Evolutionary conservation across 129 eudicot genomes (phyloP), one percentile per base, ranked within the genome.

Genomic region (Dittrichia graveolens): DNA sequence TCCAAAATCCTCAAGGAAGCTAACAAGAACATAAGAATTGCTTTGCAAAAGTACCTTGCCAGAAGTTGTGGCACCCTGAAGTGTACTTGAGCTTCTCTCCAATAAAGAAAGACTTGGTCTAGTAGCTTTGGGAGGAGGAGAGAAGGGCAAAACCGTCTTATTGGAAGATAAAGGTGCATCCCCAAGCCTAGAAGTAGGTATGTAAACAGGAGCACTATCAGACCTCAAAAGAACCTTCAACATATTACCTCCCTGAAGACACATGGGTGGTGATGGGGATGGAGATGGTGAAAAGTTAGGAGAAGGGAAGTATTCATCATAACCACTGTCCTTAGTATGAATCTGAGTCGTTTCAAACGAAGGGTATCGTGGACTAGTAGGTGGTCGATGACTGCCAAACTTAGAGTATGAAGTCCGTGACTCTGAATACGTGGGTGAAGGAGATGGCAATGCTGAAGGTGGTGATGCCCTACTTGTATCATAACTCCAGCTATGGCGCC

Each of bases 401-500:
- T 80, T 87, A 18, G 88, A 77, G 46, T 79, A 12, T 37, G 82
- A 83, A 68, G 88, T 82, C 59, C 75, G 88, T 18, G 92, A 81
- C 9, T 93, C 98, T 2, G 95, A 87, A 52, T 85, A 82, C 1
- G 98, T 89, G 4, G 96, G 96, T 24, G 91, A 92, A 31, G 91
- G 96, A 8, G 95, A 87, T 16, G 95, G 98, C 52, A 79, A 69
- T 13, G 75, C 79, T 18, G 87, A 80, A 50, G 87, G 83, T 31
- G 98, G 82, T 42, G 90, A 80, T 56, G 88, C 88, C 74, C 81
- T 65, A 40, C 71, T 69, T 16, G 79, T 37, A 72, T 87, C 96
- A 76, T 85, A 80, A 69, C 96, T 85, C 98, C 98, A 93, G 69
- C 98, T 93, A 84, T 89, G 98, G 7, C 92, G 90, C 75, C 95